phyloP scores from a whole-genome alignment of 225 moss, liverwort and hornwort genomes.

The Thuidium tamariscinum region DNA sequence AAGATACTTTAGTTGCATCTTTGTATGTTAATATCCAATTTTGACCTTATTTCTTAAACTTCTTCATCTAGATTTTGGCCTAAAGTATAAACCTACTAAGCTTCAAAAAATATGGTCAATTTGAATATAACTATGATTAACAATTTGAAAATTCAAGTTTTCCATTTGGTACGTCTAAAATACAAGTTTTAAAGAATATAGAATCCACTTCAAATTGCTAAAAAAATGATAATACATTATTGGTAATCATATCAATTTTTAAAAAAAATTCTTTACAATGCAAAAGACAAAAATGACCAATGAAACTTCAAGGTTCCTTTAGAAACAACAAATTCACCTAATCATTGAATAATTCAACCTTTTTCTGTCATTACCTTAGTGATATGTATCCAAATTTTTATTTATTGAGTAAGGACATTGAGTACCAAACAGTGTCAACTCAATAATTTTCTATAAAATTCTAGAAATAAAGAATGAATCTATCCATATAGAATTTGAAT shows the following conservation, averaged over 20 bases:
- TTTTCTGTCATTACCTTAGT: rapidly evolving
- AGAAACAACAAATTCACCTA: not conserved
- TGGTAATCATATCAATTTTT: rapidly evolving
- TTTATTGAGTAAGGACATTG: rapidly evolving
- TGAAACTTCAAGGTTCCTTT: not conserved
- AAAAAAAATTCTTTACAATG: no score
- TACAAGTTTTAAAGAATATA: not conserved
- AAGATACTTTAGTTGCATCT: not conserved
- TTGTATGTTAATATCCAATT: not conserved
- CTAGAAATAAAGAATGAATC: not conserved
- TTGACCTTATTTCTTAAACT: rapidly evolving
- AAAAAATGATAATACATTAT: not conserved
- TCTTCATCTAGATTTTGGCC: rapidly evolving
- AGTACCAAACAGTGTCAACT: not conserved
- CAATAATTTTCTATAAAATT: not conserved
- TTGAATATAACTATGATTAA: no score
- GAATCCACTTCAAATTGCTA: not conserved
- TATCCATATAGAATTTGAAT: not conserved
- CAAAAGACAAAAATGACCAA: not conserved
- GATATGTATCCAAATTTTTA: not conserved
- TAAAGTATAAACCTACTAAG: not conserved
- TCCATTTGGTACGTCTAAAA: rapidly evolving
- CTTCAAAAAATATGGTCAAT: not conserved
- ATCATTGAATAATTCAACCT: not conserved
- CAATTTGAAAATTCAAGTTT: not conserved